phyloP scores from a whole-genome alignment of 306 rosid species.

The Senna siamea region DNA sequence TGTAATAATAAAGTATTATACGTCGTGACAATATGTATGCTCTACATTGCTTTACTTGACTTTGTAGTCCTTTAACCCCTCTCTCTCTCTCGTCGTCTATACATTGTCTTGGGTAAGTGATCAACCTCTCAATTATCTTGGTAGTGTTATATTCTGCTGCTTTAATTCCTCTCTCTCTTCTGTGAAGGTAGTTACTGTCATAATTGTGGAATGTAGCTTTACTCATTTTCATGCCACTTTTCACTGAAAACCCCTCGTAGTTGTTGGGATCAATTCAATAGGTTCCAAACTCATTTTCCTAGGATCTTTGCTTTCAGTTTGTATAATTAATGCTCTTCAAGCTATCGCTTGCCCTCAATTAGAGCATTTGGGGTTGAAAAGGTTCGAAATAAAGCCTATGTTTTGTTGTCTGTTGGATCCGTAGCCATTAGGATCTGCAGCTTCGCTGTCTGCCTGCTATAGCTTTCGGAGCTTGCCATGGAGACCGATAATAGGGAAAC shows the following conservation, averaged over 20 bases:
- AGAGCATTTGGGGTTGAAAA: neutral
- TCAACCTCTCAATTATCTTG: constrained; percentile 41
- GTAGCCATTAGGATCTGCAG: constrained; percentile 45
- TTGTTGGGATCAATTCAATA: constrained; percentile 42
- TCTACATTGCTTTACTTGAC: constrained; percentile 40
- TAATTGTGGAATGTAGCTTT: constrained; percentile 48
- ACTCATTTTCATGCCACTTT: constrained; percentile 40
- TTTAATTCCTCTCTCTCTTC: constrained; percentile 31
- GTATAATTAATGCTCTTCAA: constrained; percentile 36
- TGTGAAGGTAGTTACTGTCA: constrained; percentile 32
- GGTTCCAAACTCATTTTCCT: constrained; percentile 34
- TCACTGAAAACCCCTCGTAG: constrained; percentile 47
- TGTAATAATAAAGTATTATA: neutral
- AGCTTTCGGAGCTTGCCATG: constrained; percentile 60
- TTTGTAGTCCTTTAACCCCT: constrained; percentile 29
- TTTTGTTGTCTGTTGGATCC: constrained; percentile 39
- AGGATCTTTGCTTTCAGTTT: constrained; percentile 5
- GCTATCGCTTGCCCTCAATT: constrained; percentile 24
- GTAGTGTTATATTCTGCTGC: constrained; percentile 38
- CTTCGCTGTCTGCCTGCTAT: constrained; percentile 40
- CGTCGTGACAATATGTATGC: constrained; percentile 18
- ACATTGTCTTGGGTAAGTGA: constrained; percentile 51
- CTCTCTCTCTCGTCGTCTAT: constrained; percentile 29
- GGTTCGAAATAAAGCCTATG: constrained; percentile 1
- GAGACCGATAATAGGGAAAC: constrained; percentile 55